Evolutionary conservation across 164 flowering plant genomes (phyloP).

Genomic region (Annona squamosa): DNA sequence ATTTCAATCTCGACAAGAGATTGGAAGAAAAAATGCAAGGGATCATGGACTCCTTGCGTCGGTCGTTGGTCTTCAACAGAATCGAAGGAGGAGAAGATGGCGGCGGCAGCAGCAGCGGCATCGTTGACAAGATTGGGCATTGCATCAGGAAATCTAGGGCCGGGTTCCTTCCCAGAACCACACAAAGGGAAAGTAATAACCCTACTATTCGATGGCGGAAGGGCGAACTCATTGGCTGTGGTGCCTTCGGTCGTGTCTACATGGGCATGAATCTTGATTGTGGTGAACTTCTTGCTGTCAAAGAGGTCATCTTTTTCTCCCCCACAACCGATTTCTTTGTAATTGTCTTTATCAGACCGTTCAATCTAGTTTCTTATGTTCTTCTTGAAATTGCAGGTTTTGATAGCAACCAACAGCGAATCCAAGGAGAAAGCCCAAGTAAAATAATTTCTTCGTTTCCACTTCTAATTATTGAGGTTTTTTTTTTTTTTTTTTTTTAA

Average conservation of each 20-base stretch:
- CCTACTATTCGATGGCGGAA: constrained; percentile 77
- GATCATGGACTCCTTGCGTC: constrained; percentile 64
- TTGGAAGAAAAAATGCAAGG: constrained; percentile 43
- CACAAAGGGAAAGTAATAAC: constrained; percentile 4
- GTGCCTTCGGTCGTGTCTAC: constrained; percentile 87
- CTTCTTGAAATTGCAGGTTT: constrained; percentile 34
- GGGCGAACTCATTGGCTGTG: constrained; percentile 88
- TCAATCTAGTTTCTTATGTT: constrained; percentile 3
- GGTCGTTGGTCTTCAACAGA: constrained; percentile 57
- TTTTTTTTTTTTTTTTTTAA: background rate
- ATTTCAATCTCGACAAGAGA: background rate
- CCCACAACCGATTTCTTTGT: background rate
- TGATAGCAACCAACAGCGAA: constrained; percentile 40
- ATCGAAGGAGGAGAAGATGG: constrained; percentile 34
- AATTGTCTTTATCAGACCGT: background rate
- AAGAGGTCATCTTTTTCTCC: constrained; percentile 39
- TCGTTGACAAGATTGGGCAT: constrained; percentile 59
- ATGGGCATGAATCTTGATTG: constrained; percentile 98
- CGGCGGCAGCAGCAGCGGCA: constrained; percentile 24
- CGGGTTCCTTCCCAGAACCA: constrained; percentile 36
- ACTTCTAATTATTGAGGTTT: background rate
- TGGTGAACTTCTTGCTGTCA: constrained; percentile 91
- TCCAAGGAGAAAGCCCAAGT: constrained; percentile 63
- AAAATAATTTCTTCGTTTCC: constrained; percentile 1
- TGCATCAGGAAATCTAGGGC: constrained; percentile 64